Base-by-base conservation (phyloP, 495 filamentous ascomycete genomes). In the Penicillium odoratum region DNA sequence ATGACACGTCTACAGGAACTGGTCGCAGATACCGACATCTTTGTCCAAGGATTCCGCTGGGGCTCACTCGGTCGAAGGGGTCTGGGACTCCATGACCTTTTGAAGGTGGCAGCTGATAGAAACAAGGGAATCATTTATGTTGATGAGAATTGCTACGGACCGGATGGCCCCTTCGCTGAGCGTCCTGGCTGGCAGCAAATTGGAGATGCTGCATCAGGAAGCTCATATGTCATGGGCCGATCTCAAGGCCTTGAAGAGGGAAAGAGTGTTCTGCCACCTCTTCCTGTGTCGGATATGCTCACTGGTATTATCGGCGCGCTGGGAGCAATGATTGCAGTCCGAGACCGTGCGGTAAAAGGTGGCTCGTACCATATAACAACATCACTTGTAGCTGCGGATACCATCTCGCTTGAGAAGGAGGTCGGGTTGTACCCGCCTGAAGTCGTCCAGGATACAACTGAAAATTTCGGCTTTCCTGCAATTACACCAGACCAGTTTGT, bases 221-320 rank as follows among this genome's bases (percentile, higher is more conserved):
- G 46, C 40, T 64, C 62, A 5, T 58, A 64, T 42, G 51, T 64
- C 9, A 64, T 58, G 51, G 62, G 58, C 5, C 47, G 76, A 7
- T 77, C 74, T 21, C 75, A 85, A 9, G 86, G 86, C 3, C 84
- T 79, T 78, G 75, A 78, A 13, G 84, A 88, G 62, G 86, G 86
- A 10, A 62, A 71, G 6, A 81, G 81, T 63, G 81, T 89, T 5
- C 79, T 89, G 2, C 87, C 87, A 47, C 85, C 85, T 3, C 88
- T 90, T 62, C 88, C 87, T 21, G 85, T 86, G 69, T 87, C 82
- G 15, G 87, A 90, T 65, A 89, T 90, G 73, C 81, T 82, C 10
- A 87, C 86, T 18, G 87, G 76, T 0, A 66, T 78, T 48, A 73
- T 85, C 48, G 84, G 83, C 5, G 77, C 79, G 11, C 68, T 84